Conservation (phyloP, 768 basidiomycete genomes). For the Lactarius trivialis region DNA sequence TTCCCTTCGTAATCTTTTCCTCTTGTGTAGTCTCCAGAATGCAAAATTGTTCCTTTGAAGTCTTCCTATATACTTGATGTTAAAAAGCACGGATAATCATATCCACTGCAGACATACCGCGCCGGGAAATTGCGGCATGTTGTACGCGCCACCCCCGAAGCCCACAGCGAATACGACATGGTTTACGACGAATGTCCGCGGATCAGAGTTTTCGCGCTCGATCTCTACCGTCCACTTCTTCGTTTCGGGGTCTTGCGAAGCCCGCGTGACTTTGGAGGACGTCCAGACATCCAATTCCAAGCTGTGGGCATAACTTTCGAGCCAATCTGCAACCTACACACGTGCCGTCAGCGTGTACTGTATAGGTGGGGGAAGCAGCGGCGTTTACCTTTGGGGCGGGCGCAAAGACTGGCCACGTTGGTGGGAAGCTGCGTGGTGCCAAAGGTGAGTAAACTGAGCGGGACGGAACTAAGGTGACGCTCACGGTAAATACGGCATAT, state of each 20-base stretch:
- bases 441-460: background rate
- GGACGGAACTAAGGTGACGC: conserved; percentile 5
- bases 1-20: conserved; percentile 32
- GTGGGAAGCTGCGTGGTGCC: conserved; percentile 27
- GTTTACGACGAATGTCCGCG: conserved; percentile 19
- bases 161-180: conserved; percentile 33
- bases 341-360: background rate
- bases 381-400: conserved; percentile 29
- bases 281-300: conserved; percentile 64
- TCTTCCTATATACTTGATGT: conserved; percentile 21
- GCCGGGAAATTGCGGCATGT: conserved; percentile 28
- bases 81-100: background rate
- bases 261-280: conserved; percentile 26
- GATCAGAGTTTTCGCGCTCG: conserved; percentile 11
- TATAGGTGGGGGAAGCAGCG: background rate
- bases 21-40: conserved; percentile 31
- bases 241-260: conserved; percentile 21
- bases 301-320: conserved; percentile 54
- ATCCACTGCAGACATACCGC: background rate
- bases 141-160: conserved; percentile 30
- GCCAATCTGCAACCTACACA: conserved; percentile 56
- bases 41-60: conserved; percentile 31
- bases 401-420: conserved; percentile 29
- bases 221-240: conserved; percentile 22
- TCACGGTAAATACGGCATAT: conserved; percentile 42